Conservation (phyloP, 495 filamentous ascomycete genomes). For the Daldinia concentrica region DNA sequence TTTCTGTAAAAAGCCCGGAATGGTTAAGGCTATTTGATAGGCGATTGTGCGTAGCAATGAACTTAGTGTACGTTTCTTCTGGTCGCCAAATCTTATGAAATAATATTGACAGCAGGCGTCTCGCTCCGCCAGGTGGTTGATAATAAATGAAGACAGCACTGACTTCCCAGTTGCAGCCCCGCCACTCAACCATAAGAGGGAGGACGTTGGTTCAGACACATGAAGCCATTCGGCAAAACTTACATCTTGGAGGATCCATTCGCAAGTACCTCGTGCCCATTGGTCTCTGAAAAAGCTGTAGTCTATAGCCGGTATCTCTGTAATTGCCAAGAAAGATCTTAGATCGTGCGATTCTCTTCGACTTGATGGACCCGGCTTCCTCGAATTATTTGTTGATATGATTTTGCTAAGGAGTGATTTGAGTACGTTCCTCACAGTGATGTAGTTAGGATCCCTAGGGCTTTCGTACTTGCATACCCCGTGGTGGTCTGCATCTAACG, state of each 20-base stretch:
- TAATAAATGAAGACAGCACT: slow-evolving; percentile 48
- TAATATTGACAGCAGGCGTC: slow-evolving; percentile 48
- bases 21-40: slow-evolving; percentile 44
- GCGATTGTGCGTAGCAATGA: slow-evolving; percentile 45
- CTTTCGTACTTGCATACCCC: slow-evolving; percentile 59
- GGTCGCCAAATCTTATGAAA: slow-evolving; percentile 45
- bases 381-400: not conserved
- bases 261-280: slow-evolving; percentile 50
- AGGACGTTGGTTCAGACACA: not conserved
- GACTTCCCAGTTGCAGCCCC: slow-evolving; percentile 51
- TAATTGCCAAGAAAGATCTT: slow-evolving; percentile 37
- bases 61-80: slow-evolving; percentile 33
- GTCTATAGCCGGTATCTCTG: slow-evolving; percentile 46
- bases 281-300: slow-evolving; percentile 50
- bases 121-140: slow-evolving; percentile 41
- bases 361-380: slow-evolving; percentile 15
- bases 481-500: slow-evolving; percentile 59
- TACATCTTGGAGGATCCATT: slow-evolving; percentile 46
- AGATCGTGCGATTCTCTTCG: not conserved
- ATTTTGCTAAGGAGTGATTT: slow-evolving; percentile 28
- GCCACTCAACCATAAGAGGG: slow-evolving; percentile 47
- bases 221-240: slow-evolving; percentile 43
- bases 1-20: slow-evolving; percentile 33
- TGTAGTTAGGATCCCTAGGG: slow-evolving; percentile 55
- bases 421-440: slow-evolving; percentile 51